Evolutionary conservation across 495 filamentous ascomycete genomes (phyloP).

Genomic region (Apodospora peruviana): DNA sequence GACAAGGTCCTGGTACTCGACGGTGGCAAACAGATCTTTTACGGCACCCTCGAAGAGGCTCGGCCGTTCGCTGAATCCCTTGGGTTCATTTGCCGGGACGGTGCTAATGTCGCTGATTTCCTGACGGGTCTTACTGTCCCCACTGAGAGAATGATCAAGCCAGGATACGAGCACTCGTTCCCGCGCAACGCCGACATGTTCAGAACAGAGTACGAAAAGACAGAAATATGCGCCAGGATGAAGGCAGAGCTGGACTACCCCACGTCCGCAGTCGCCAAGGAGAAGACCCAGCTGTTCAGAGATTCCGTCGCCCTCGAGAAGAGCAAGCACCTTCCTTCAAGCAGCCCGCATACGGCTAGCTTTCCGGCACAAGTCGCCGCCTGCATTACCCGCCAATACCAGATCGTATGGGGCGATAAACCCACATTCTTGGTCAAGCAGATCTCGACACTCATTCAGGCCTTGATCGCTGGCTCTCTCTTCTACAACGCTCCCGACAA

Average conservation of each 20-base stretch:
- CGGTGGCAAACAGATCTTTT: conserved; percentile 59
- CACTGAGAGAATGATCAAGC: conserved; percentile 16
- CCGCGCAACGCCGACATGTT: conserved; percentile 42
- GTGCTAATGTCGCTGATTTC: conserved; percentile 56
- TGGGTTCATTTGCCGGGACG: conserved; percentile 44
- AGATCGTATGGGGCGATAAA: conserved; percentile 57
- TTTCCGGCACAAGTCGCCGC: conserved; percentile 52
- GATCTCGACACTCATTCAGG: conserved; percentile 51
- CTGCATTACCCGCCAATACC: conserved; percentile 48
- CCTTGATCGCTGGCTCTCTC: conserved; percentile 67
- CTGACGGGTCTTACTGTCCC: conserved; percentile 39
- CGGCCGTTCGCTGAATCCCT: conserved; percentile 50
- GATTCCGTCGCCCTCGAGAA: conserved; percentile 42
- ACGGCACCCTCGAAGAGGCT: conserved; percentile 48
- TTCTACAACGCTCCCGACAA: conserved; percentile 67
- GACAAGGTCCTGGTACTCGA: conserved; percentile 60
- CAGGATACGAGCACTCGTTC: conserved; percentile 33
- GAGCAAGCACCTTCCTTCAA: conserved; percentile 30
- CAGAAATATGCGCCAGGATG: conserved; percentile 30
- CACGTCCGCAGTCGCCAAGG: conserved; percentile 32
- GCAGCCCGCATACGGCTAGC: conserved; percentile 48
- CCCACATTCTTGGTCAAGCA: conserved; percentile 55
- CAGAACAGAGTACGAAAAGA: conserved; percentile 35
- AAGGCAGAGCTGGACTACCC: conserved; percentile 48
- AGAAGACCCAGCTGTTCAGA: conserved; percentile 45